Base-by-base conservation (phyloP, 2,329 filamentous ascomycete genomes). In the Penicillium sp. region DNA sequence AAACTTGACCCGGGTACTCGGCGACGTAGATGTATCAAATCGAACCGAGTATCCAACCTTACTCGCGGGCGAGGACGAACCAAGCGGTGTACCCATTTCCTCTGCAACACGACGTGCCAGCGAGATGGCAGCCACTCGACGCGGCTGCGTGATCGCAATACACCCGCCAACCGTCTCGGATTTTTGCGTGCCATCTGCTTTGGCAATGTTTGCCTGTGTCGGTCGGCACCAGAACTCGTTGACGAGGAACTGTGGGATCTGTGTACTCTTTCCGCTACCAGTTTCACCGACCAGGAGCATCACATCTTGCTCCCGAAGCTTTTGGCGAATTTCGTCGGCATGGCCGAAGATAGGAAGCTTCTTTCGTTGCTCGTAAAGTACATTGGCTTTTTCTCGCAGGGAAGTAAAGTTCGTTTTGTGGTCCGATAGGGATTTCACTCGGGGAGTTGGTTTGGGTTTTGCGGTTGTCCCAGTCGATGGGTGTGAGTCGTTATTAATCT, bases 191-290 rank as follows among this genome's bases (percentile, higher is more conserved):
- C 50, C 55, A 41, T 59, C 53, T 3, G 53, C 41, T 25, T 51
- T 42, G 3, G 39, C 30, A 9, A 81, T 50, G 33, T 68, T 75
- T 30, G 79, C 73, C 40, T 65, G 77, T 40, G 72, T 72, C 23
- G 72, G 75, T 37, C 70, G 72, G 61, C 88, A 95, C 88, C 89
- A 96, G 5, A 77, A 66, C 56, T 95, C 85, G 16, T 73, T 68
- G 30, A 83, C 77, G 6, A 98, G 69, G 46, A 95, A 95, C 56
- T 96, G 92, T 0, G 92, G 90, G 0, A 95, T 82, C 64, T 98
- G 92, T 0, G 92, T 98, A 69, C 85, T 93, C 67, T 98, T 98
- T 59, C 92, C 92, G 10, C 86, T 94, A 60, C 92, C 92, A 0
- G 92, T 98, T 63, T 96, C 90, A 68, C 90, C 90, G 2, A 92